Evolutionary conservation across 2,329 filamentous ascomycete species (phyloP).

Genomic region (Pochonia chlamydosporia): DNA sequence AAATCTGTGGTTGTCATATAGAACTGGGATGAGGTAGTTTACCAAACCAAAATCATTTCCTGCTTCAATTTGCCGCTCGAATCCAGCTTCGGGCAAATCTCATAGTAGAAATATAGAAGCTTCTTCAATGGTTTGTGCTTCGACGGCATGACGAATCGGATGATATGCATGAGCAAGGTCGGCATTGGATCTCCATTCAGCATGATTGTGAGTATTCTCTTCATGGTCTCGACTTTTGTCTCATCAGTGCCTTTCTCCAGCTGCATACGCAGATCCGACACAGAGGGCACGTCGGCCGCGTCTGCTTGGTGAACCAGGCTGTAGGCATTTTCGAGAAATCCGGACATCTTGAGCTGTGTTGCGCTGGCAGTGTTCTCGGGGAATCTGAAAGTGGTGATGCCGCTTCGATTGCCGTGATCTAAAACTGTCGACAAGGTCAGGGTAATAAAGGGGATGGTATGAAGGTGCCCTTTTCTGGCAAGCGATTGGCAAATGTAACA

Average conservation of each 20-base stretch:
- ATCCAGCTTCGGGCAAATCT: conserved; percentile 96
- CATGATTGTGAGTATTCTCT: conserved; percentile 94
- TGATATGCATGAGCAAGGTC: conserved; percentile 97
- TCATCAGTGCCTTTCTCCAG: conserved; percentile 93
- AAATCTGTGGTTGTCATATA: too few relatives aligned
- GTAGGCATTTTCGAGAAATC: conserved; percentile 91
- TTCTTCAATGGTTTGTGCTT: conserved; percentile 97
- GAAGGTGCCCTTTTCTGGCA: too few relatives aligned
- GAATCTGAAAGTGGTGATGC: neutral
- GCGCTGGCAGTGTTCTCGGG: neutral
- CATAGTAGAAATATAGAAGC: conserved; percentile 97
- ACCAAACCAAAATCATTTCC: conserved; percentile 99
- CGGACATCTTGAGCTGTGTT: conserved; percentile 52
- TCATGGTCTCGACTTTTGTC: conserved; percentile 91
- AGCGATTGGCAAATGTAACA: neutral
- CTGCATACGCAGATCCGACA: conserved; percentile 88
- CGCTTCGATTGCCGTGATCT: neutral
- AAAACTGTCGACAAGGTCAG: too few relatives aligned
- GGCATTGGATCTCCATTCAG: conserved; percentile 96
- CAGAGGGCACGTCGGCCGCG: conserved; percentile 80
- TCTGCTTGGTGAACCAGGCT: conserved; percentile 98
- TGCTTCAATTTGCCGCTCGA: conserved; percentile 92
- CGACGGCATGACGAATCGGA: conserved; percentile 98
- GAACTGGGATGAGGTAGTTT: conserved; percentile 11
- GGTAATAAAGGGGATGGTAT: neutral